These are phyloP conservation scores for Xylaria bambusicola DNA, from an alignment of 495 filamentous ascomycete species.

Conservation along the genomic window DNA sequence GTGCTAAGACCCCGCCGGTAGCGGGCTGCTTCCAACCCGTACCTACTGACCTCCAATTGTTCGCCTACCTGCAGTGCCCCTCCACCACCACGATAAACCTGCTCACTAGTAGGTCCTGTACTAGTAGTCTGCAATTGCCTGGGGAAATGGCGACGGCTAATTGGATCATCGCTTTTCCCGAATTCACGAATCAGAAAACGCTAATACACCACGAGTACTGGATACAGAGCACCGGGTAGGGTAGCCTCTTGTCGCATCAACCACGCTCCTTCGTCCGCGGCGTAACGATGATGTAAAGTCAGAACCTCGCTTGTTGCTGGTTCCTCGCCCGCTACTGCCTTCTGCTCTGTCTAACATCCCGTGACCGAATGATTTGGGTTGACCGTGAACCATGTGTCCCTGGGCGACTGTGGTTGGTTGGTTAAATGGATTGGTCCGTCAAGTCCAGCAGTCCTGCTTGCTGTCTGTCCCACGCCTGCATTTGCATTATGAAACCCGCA, in stretches of 20 bases:
- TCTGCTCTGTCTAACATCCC: background rate
- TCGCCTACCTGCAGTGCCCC: background rate
- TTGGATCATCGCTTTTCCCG: slow-evolving; percentile 3
- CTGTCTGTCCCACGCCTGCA: slow-evolving; percentile 1
- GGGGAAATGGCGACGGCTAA: background rate
- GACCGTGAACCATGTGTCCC: background rate
- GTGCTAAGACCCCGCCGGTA: slow-evolving; percentile 12
- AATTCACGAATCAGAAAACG: slow-evolving; percentile 46
- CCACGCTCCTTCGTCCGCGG: background rate
- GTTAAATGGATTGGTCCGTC: background rate
- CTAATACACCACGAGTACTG: slow-evolving; percentile 44
- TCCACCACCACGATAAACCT: background rate
- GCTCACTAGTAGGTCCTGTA: too few species aligned
- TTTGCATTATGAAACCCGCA: background rate
- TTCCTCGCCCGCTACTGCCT: slow-evolving; percentile 4
- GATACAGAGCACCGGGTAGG: too few species aligned
- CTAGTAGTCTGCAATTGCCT: too few species aligned
- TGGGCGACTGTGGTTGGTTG: slow-evolving; percentile 11
- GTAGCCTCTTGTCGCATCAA: slow-evolving; percentile 1
- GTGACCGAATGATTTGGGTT: slow-evolving; percentile 7
- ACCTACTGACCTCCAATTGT: background rate
- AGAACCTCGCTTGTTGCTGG: background rate
- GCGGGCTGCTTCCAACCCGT: slow-evolving; percentile 13
- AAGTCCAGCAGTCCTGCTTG: too few species aligned
- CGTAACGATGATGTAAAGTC: slow-evolving; percentile 13